A percentile compares a stretch with the other conserved stretches of the same genome.
Evolutionary conservation across 2,329 filamentous ascomycete species (phyloP).

Genomic region (Talaromyces sp.): DNA sequence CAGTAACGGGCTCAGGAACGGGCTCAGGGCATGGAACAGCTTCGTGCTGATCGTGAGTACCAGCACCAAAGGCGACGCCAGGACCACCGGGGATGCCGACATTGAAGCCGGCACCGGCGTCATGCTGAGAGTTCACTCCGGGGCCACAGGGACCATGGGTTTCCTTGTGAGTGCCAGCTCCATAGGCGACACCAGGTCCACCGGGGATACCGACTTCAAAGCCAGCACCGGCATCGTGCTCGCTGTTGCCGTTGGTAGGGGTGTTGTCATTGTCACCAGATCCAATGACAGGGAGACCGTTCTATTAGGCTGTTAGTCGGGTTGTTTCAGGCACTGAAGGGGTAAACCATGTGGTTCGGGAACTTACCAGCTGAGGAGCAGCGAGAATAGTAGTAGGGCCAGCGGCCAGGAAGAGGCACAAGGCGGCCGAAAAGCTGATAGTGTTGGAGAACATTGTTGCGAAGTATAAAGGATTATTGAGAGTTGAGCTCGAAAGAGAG

Average conservation of each 20-base stretch:
- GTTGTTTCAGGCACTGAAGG: neutral
- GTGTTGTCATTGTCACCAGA: constrained; percentile 6
- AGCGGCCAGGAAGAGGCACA: constrained; percentile 35
- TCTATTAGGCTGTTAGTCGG: constrained; percentile 12
- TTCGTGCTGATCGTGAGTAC: constrained; percentile 11
- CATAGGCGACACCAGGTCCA: constrained; percentile 27
- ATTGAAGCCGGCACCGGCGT: constrained; percentile 17
- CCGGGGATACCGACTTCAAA: constrained; percentile 28
- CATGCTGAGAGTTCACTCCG: constrained; percentile 8
- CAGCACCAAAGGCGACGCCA: constrained; percentile 13
- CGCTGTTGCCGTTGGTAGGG: constrained; percentile 20
- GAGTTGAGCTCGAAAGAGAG: constrained; percentile 13
- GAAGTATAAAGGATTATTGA: neutral
- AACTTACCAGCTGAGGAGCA: constrained; percentile 30
- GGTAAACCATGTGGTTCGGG: constrained; percentile 6
- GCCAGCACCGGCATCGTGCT: constrained; percentile 21
- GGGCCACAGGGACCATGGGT: constrained; percentile 24
- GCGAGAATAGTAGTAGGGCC: constrained; percentile 32
- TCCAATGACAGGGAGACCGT: constrained; percentile 14
- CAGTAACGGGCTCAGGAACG: neutral
- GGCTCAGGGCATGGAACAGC: constrained; percentile 13
- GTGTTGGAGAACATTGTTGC: constrained; percentile 28
- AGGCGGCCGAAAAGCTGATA: constrained; percentile 30
- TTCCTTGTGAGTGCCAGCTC: constrained; percentile 19
- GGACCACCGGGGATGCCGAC: constrained; percentile 22